phyloP scores from a whole-genome alignment of 2,329 filamentous ascomycete species.

The Metarhizium humberi region DNA sequence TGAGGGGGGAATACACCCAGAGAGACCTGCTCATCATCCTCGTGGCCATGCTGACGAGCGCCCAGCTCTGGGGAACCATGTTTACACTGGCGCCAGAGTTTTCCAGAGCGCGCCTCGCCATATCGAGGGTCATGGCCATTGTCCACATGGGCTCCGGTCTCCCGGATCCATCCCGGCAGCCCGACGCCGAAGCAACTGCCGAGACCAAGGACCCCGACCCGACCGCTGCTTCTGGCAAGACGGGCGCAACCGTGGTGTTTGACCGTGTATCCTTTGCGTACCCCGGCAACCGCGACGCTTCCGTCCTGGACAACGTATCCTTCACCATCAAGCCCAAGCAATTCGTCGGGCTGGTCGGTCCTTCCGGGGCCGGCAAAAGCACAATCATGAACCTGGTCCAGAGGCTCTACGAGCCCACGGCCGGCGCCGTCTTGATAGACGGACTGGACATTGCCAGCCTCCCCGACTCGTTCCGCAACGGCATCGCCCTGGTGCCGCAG shows the following conservation, averaged over 20 bases:
- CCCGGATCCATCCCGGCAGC: not conserved
- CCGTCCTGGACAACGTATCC: conserved; percentile 45
- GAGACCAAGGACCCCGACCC: not conserved
- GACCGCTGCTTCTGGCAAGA: too few relatives aligned
- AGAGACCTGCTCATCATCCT: not conserved
- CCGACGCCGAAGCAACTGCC: not conserved
- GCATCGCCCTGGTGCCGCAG: conserved; percentile 63
- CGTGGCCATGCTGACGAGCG: not conserved
- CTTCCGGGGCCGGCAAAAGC: conserved; percentile 58
- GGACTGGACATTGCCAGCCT: conserved; percentile 55
- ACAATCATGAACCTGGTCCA: conserved; percentile 58
- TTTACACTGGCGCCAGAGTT: conserved; percentile 18
- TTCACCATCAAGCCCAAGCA: conserved; percentile 47
- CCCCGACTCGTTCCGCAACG: conserved; percentile 4
- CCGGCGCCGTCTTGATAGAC: conserved; percentile 44
- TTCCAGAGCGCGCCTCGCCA: conserved; percentile 44
- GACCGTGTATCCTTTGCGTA: conserved; percentile 22
- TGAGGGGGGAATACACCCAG: conserved; percentile 42
- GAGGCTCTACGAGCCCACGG: conserved; percentile 61
- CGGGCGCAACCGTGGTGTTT: conserved; percentile 18
- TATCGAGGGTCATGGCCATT: conserved; percentile 32
- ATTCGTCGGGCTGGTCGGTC: conserved; percentile 58
- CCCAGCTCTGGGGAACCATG: conserved; percentile 9
- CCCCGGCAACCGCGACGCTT: conserved; percentile 37
- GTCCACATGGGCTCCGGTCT: conserved; percentile 11